Evolutionary conservation across 2,329 filamentous ascomycete genomes (phyloP).

Genomic region (Didymella segeticola): DNA sequence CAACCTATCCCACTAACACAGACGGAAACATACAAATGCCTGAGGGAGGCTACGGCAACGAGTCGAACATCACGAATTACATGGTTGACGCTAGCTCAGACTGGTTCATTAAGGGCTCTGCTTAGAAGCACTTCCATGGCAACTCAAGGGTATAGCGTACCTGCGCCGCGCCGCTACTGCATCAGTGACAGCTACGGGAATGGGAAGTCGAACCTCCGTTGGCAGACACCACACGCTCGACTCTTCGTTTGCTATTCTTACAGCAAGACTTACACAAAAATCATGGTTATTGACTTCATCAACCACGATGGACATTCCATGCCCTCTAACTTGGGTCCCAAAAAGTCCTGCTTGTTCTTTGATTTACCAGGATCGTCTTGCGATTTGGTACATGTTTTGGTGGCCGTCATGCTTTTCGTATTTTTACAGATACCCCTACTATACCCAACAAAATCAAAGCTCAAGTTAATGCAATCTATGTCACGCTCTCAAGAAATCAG

Average conservation of each 20-base stretch:
- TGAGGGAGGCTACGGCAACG: constrained; percentile 55
- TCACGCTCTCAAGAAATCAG: neutral
- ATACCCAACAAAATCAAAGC: constrained; percentile 4
- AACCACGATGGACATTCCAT: too few relatives aligned
- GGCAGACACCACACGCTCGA: too few relatives aligned
- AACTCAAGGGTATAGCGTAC: too few relatives aligned
- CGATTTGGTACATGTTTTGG: constrained; percentile 2
- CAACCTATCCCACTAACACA: constrained; percentile 35
- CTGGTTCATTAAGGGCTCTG: constrained; percentile 64
- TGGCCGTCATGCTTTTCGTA: constrained; percentile 3
- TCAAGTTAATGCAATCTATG: neutral
- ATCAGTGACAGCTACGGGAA: too few relatives aligned
- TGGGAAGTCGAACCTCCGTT: too few relatives aligned
- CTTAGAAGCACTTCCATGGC: constrained; percentile 8
- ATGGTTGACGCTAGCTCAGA: constrained; percentile 77
- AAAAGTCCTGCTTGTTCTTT: constrained; percentile 1
- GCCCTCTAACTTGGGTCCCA: neutral
- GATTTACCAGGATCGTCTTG: neutral
- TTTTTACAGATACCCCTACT: constrained; percentile 20
- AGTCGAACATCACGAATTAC: constrained; percentile 80
- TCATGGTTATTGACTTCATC: too few relatives aligned
- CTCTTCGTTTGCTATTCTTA: too few relatives aligned
- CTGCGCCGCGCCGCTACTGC: too few relatives aligned
- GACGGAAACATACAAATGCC: constrained; percentile 37
- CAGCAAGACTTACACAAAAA: too few relatives aligned